These are phyloP conservation scores for Furcasterigmium furcatum DNA, from an alignment of 2,329 filamentous ascomycete species.

Conservation along the genomic window DNA sequence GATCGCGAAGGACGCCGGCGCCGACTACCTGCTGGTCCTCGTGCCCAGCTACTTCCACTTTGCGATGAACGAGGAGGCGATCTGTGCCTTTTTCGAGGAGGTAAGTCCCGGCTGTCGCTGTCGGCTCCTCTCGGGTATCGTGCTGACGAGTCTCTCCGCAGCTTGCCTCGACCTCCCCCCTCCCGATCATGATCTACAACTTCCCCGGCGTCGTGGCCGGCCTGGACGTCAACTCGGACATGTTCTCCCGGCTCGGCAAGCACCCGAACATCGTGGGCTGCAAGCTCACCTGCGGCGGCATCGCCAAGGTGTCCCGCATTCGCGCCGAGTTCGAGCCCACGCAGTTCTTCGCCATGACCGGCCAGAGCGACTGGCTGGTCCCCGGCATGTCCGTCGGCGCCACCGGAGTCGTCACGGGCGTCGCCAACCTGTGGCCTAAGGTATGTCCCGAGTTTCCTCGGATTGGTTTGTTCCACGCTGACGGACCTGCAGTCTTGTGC, in stretches of 20 bases:
- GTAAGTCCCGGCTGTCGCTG: too few species aligned
- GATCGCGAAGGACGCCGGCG: conserved; percentile 59
- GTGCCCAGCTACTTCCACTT: conserved; percentile 71
- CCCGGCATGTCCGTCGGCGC: conserved; percentile 56
- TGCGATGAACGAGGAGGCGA: conserved; percentile 55
- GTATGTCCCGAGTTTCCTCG: too few species aligned
- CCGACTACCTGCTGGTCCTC: conserved; percentile 65
- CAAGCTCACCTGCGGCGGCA: conserved; percentile 72
- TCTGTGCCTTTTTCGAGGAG: conserved; percentile 61
- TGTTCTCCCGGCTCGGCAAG: conserved; percentile 53
- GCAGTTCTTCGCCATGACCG: conserved; percentile 66
- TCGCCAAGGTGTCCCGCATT: conserved; percentile 67
- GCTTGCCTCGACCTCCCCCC: conserved; percentile 53
- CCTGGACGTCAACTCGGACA: conserved; percentile 65
- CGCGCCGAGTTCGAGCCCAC: conserved; percentile 43
- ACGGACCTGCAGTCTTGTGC: conserved; percentile 27
- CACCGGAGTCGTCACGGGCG: conserved; percentile 58
- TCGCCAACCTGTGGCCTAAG: conserved; percentile 58
- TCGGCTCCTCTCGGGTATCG: too few species aligned
- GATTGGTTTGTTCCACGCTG: too few species aligned
- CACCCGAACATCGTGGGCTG: conserved; percentile 66
- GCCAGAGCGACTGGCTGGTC: conserved; percentile 70
- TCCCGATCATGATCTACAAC: conserved; percentile 71
- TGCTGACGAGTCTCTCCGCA: too few species aligned
- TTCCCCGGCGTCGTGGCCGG: conserved; percentile 67